Evolutionary conservation across 176 grass and related monocot genomes (phyloP).

Genomic region (Carex cristatella): DNA sequence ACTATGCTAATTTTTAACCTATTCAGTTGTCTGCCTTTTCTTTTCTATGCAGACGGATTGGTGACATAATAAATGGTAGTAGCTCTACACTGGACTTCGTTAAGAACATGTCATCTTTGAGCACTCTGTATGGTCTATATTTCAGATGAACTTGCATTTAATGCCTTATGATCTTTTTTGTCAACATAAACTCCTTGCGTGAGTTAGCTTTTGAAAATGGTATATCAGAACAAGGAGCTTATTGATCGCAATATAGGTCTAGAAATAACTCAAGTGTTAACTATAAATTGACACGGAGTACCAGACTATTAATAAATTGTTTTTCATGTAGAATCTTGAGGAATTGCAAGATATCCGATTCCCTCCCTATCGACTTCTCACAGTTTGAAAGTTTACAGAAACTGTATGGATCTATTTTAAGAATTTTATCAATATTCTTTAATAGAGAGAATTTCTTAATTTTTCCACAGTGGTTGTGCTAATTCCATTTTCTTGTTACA

Average conservation of each 20-base stretch:
- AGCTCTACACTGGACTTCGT: constrained; percentile 63
- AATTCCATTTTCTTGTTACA: not conserved
- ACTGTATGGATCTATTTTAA: constrained; percentile 3
- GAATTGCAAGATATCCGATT: constrained; percentile 75
- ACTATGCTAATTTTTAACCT: not conserved
- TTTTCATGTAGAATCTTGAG: constrained; percentile 64
- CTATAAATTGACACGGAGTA: not conserved
- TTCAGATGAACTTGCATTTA: not conserved
- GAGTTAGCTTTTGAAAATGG: not conserved
- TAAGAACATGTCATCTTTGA: constrained; percentile 54
- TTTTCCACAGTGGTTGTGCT: not conserved
- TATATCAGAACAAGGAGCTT: not conserved
- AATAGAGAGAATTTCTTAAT: not conserved
- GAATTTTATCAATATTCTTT: not conserved
- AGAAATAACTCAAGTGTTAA: not conserved
- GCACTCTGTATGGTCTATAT: constrained; percentile 36
- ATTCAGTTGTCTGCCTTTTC: not conserved
- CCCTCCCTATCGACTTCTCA: constrained; percentile 42
- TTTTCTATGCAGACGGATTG: constrained; percentile 43
- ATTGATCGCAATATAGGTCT: not conserved
- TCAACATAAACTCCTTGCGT: not conserved
- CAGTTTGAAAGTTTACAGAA: constrained; percentile 33
- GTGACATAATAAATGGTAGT: constrained; percentile 79
- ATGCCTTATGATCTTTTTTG: not conserved
- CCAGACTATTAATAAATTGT: not conserved